Percentiles rank a stretch among this genome's conserved stretches.
phyloP scores from a whole-genome alignment of 1,139 yeast genomes.

The Pichia sp. region DNA sequence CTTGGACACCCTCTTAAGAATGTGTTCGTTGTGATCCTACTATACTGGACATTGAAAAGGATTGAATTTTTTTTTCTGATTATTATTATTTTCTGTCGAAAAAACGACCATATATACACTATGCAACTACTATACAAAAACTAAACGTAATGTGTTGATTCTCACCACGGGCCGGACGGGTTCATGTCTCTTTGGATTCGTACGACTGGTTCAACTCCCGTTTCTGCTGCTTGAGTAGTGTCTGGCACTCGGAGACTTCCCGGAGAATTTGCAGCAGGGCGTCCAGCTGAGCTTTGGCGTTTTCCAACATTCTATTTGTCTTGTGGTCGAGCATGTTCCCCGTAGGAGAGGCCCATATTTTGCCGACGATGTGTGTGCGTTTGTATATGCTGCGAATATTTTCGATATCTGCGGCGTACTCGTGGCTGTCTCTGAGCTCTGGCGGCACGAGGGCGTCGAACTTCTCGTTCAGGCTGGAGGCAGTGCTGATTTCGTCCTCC shows the following conservation, averaged over 20 bases:
- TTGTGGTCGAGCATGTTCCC: constrained; percentile 12
- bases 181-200: not conserved
- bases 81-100: not conserved
- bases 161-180: not conserved
- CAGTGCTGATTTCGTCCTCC: constrained; percentile 3
- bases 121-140: not conserved
- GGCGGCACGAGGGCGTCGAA: constrained; percentile 1
- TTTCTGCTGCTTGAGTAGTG: not conserved
- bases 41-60: not conserved
- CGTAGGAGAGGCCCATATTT: constrained; percentile 11
- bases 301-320: constrained; percentile 6
- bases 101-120: not conserved
- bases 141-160: not conserved
- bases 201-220: constrained; percentile 1
- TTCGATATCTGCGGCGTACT: constrained; percentile 5
- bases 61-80: not conserved
- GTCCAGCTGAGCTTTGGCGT: constrained; percentile 1
- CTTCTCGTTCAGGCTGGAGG: not conserved
- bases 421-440: not conserved
- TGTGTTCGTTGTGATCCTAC: not conserved
- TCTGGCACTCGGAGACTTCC: constrained; percentile 3
- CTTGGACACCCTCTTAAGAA: constrained; percentile 11
- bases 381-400: constrained; percentile 5
- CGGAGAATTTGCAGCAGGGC: not conserved
- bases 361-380: constrained; percentile 5